phyloP scores from a whole-genome alignment of 352 stramenopile genomes.

The Phytophthora ohioensis region DNA sequence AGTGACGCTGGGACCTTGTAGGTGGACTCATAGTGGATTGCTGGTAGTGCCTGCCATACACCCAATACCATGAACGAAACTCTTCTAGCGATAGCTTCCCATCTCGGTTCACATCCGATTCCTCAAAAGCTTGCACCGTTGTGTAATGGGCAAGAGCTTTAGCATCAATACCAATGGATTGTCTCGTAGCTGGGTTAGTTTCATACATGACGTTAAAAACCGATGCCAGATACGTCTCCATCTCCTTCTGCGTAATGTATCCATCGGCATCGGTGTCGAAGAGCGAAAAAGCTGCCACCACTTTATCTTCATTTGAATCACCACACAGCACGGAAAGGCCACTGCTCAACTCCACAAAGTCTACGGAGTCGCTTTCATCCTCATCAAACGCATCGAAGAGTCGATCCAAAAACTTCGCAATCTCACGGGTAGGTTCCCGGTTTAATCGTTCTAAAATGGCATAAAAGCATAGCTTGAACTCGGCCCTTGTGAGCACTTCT shows the following conservation, averaged over 20 bases:
- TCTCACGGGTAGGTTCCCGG: constrained; percentile 54
- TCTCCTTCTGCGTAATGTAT: constrained; percentile 85
- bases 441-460: constrained; percentile 69
- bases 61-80: constrained; percentile 84
- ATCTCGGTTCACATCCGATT: constrained; percentile 89
- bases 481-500: constrained; percentile 56
- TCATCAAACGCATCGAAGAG: constrained; percentile 86
- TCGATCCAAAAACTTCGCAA: constrained; percentile 69
- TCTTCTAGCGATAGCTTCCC: constrained; percentile 81
- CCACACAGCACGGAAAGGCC: constrained; percentile 82
- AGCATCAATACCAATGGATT: constrained; percentile 60
- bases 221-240: constrained; percentile 81
- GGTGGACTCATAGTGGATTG: constrained; percentile 13
- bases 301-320: constrained; percentile 79
- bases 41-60: constrained; percentile 36
- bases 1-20: constrained; percentile 10
- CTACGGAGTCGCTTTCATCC: constrained; percentile 69
- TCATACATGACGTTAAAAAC: constrained; percentile 82
- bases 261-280: constrained; percentile 87
- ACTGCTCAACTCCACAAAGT: constrained; percentile 82
- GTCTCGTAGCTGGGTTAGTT: constrained; percentile 38
- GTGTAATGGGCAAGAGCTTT: constrained; percentile 74
- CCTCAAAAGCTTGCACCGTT: constrained; percentile 81
- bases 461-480: constrained; percentile 80
- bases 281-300: constrained; percentile 81